phyloP scores from a whole-genome alignment of 2,329 filamentous ascomycete genomes.

The Fusarium sororula region DNA sequence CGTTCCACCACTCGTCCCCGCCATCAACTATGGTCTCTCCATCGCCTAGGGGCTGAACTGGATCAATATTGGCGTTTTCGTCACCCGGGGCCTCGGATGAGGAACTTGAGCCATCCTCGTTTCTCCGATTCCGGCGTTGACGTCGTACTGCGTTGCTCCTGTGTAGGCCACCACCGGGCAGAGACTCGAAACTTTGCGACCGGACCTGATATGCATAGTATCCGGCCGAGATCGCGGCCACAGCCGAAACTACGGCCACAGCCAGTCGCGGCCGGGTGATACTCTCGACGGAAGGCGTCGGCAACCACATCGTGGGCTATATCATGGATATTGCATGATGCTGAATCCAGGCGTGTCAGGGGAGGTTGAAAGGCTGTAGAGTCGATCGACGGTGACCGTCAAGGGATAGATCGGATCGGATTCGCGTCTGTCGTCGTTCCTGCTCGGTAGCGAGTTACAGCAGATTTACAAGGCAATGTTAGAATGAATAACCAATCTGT shows the following conservation, averaged over 20 bases:
- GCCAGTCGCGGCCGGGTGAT: constrained; percentile 64
- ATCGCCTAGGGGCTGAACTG: constrained; percentile 45
- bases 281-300: constrained; percentile 61
- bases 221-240: constrained; percentile 65
- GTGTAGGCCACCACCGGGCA: constrained; percentile 57
- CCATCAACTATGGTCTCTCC: constrained; percentile 53
- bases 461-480: background rate
- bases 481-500: constrained; percentile 1
- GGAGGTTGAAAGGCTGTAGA: background rate
- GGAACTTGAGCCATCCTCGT: constrained; percentile 54
- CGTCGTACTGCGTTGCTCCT: constrained; percentile 75
- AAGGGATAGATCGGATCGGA: background rate
- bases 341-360: constrained; percentile 20
- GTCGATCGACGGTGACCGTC: background rate
- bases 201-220: constrained; percentile 65
- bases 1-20: constrained; percentile 64
- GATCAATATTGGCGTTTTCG: constrained; percentile 53
- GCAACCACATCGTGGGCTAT: constrained; percentile 56
- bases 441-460: background rate
- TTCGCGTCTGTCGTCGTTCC: background rate
- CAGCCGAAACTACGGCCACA: constrained; percentile 63
- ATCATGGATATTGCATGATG: constrained; percentile 48
- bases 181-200: constrained; percentile 35
- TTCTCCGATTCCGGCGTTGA: constrained; percentile 48
- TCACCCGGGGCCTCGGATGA: constrained; percentile 54